phyloP scores from a whole-genome alignment of 345 rosid species.

The Populus alba region DNA sequence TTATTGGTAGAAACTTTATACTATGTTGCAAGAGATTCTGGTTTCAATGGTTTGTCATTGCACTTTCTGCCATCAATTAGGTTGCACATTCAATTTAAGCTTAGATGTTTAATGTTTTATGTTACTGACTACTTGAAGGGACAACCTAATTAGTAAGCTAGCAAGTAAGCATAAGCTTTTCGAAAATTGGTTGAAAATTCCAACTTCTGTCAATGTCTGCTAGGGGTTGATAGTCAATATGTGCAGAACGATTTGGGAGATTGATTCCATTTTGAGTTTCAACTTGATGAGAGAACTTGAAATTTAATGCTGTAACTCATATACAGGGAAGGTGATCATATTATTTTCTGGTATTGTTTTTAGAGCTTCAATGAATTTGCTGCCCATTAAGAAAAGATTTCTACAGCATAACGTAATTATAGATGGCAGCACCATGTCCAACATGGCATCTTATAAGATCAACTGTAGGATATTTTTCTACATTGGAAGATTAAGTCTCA shows the following conservation, averaged over 20 bases:
- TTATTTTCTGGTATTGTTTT: not conserved
- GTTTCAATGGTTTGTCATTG: not conserved
- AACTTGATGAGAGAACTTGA: not conserved
- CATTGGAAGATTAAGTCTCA: too few relatives aligned
- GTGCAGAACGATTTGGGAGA: not conserved
- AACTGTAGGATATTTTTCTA: too few relatives aligned
- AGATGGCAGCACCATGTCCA: not conserved
- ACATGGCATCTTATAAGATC: too few relatives aligned
- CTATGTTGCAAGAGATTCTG: not conserved
- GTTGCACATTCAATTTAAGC: not conserved
- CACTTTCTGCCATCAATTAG: not conserved
- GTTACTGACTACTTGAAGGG: not conserved
- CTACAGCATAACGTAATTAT: not conserved
- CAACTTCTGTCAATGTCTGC: not conserved
- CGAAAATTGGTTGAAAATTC: not conserved
- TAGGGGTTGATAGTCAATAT: not conserved
- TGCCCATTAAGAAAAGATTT: not conserved
- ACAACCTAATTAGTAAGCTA: not conserved
- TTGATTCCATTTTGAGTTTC: not conserved
- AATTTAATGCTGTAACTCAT: not conserved
- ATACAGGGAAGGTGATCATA: not conserved
- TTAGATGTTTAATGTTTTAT: constrained; percentile 1
- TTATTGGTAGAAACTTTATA: not conserved
- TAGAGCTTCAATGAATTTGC: not conserved
- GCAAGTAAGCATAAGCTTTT: not conserved